Conservation (phyloP, 163 green algal species). For the Trebouxia gelatinosa region DNA sequence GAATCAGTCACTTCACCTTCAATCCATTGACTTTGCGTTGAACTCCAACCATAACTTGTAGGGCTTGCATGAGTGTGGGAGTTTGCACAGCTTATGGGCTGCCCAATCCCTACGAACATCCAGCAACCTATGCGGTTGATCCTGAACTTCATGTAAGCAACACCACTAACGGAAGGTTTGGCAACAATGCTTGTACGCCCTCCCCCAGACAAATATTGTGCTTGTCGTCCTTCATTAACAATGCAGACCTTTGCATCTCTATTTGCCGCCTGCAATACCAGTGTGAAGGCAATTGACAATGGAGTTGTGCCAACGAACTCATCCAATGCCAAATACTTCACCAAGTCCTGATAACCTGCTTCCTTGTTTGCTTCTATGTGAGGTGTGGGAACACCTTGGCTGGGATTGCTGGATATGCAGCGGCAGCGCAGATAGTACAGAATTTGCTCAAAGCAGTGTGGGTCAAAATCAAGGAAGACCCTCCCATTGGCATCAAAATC, state of each 20-base stretch:
- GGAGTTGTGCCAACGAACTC: neutral
- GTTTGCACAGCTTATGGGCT: neutral
- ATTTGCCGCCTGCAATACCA: no score
- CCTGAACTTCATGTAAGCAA: neutral
- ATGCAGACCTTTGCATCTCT: neutral
- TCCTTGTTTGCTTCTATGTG: neutral
- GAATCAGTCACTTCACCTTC: no score
- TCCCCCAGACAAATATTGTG: neutral
- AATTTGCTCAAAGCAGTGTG: neutral
- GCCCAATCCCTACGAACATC: neutral
- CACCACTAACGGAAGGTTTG: neutral
- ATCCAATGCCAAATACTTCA: neutral
- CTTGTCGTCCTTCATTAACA: neutral
- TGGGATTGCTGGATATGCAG: neutral
- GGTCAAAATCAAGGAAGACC: slow-evolving; percentile 16
- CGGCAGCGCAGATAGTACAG: neutral
- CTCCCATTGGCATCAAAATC: neutral
- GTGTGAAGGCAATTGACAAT: neutral
- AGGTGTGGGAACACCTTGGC: neutral
- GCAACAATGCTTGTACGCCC: neutral
- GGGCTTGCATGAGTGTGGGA: neutral
- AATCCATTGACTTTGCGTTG: no score
- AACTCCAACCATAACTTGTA: neutral
- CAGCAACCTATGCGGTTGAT: neutral
- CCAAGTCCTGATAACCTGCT: neutral